Percentiles rank a stretch among this genome's conserved stretches.
These are phyloP conservation scores for Globisporangium apiculatum DNA, from an alignment of 352 stramenopile species.

Conservation along the genomic window DNA sequence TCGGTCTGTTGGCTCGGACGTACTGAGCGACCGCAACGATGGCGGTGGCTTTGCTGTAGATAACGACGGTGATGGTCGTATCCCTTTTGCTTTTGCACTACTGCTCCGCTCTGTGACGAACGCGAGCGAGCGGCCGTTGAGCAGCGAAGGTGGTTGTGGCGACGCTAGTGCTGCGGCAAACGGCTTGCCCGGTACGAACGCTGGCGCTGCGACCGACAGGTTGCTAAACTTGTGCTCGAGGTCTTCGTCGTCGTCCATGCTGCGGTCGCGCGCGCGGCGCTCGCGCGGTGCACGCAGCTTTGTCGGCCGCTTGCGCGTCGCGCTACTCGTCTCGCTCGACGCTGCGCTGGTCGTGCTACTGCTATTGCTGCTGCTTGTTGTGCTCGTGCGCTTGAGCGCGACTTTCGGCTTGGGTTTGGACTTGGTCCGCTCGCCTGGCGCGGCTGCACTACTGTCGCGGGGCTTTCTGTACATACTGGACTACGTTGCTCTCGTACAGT, in stretches of 20 bases:
- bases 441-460: not conserved
- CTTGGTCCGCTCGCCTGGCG: conserved; percentile 5
- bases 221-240: conserved; percentile 61
- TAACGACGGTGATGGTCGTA: not conserved
- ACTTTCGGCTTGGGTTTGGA: conserved; percentile 9
- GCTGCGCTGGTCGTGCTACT: not conserved
- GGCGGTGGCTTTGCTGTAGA: not conserved
- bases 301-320: conserved; percentile 18
- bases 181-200: conserved; percentile 34
- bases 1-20: conserved; percentile 6
- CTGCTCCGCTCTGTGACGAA: conserved; percentile 39
- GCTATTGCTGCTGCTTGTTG: not conserved
- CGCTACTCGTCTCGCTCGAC: not conserved
- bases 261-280: conserved; percentile 50
- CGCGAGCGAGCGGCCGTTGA: conserved; percentile 29
- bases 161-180: conserved; percentile 8
- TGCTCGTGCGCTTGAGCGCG: conserved; percentile 10
- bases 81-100: conserved; percentile 3
- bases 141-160: conserved; percentile 1
- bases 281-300: conserved; percentile 58
- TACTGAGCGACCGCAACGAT: conserved; percentile 1
- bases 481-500: not conserved
- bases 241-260: conserved; percentile 45
- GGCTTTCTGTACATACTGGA: conserved; percentile 10
- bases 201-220: conserved; percentile 40